These are phyloP conservation scores for Trichosporon faecale DNA, from an alignment of 1,284 basidiomycete genomes.

Conservation along the genomic window DNA sequence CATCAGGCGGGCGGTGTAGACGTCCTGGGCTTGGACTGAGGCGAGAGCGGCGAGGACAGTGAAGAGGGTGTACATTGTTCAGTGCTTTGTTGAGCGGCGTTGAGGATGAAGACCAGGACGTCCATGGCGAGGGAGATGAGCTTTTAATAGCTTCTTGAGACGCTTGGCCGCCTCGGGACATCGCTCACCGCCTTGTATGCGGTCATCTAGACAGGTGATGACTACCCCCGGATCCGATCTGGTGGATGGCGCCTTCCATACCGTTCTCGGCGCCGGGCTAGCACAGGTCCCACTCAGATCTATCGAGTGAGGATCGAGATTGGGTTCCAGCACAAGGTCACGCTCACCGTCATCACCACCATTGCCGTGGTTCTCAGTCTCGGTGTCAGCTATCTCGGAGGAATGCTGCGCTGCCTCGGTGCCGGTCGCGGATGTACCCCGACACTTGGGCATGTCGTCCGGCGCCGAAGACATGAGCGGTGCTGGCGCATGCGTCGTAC, in stretches of 20 bases:
- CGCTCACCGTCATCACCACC: no score
- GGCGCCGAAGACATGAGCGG: not conserved
- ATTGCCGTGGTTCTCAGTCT: no score
- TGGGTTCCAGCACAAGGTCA: no score
- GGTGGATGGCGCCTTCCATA: not conserved
- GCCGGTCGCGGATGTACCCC: not conserved
- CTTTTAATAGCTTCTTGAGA: not conserved
- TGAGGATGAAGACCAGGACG: not conserved
- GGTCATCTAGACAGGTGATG: no score
- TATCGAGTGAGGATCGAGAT: not conserved
- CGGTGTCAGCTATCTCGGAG: not conserved
- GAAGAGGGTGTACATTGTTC: not conserved
- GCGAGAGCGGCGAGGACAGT: not conserved
- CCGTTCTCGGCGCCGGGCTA: no score
- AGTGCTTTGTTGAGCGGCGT: not conserved
- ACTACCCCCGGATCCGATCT: not conserved
- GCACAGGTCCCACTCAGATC: not conserved
- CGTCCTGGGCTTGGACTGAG: not conserved
- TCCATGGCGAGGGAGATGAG: not conserved
- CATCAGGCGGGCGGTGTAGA: not conserved
- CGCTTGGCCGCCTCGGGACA: not conserved
- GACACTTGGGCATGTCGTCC: not conserved
- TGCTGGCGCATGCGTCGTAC: not conserved
- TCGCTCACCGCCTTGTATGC: not conserved
- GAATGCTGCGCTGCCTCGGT: not conserved